A percentile compares a stretch with the other conserved stretches of the same genome.
These are phyloP conservation scores for Vaccinium vitisidaea DNA, from an alignment of 148 eudicot genomes.

Conservation along the genomic window DNA sequence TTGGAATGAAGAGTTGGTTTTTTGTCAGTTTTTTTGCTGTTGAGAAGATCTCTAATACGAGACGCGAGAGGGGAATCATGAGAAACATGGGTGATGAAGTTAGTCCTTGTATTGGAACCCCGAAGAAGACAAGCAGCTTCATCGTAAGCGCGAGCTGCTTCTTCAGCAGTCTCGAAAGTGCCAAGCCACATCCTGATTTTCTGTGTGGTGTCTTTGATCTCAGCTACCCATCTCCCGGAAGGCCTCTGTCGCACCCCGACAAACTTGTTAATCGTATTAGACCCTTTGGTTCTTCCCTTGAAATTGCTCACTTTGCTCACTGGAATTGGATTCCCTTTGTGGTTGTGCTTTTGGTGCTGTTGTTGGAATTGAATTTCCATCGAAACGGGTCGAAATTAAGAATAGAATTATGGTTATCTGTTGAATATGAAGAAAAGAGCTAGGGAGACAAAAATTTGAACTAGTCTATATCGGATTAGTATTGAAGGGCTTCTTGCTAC, in stretches of 20 bases:
- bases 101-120: conserved; percentile 58
- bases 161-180: conserved; percentile 33
- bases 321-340: not conserved
- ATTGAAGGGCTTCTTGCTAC: not conserved
- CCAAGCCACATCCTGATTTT: conserved; percentile 74
- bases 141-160: conserved; percentile 54
- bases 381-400: not conserved
- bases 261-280: conserved; percentile 38
- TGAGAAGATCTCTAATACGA: conserved; percentile 56
- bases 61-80: conserved; percentile 42
- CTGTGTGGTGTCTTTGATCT: conserved; percentile 23
- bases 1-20: conserved; percentile 31
- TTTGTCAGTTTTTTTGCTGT: conserved; percentile 38
- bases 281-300: conserved; percentile 35
- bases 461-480: not conserved
- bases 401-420: not conserved
- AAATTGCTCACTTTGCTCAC: conserved; percentile 18
- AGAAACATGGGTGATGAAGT: conserved; percentile 44
- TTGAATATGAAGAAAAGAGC: not conserved
- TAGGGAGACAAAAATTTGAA: not conserved
- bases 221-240: conserved; percentile 24
- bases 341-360: not conserved
- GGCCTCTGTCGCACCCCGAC: conserved; percentile 71
- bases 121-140: conserved; percentile 65
- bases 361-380: conserved; percentile 48